These are phyloP conservation scores for Emmonsia crescens DNA, from an alignment of 2,329 filamentous ascomycete species.

Conservation along the genomic window DNA sequence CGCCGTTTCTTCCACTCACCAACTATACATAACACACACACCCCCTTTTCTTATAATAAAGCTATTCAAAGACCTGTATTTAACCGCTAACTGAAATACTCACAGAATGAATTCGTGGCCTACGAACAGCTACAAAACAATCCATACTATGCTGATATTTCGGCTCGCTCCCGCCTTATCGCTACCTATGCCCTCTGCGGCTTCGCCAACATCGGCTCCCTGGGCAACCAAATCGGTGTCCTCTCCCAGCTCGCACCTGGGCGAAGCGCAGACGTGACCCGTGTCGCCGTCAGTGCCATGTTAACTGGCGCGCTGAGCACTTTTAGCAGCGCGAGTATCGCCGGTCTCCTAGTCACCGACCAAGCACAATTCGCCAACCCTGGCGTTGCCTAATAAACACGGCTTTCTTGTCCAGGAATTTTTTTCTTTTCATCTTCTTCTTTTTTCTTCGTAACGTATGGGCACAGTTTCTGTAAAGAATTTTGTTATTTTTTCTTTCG, in stretches of 20 bases:
- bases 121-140: constrained; percentile 48
- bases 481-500: background rate
- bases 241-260: constrained; percentile 68
- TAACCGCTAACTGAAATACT: constrained; percentile 4
- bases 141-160: constrained; percentile 47
- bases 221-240: constrained; percentile 84
- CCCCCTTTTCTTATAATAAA: background rate
- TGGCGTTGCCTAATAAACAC: background rate
- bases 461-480: background rate
- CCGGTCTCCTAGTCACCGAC: constrained; percentile 60
- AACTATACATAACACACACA: background rate
- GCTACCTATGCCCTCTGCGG: constrained; percentile 74
- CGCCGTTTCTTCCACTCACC: background rate
- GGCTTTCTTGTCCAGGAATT: background rate
- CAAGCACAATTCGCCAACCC: constrained; percentile 19
- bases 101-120: constrained; percentile 65
- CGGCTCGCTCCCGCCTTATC: constrained; percentile 63
- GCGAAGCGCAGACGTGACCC: constrained; percentile 63
- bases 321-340: constrained; percentile 65
- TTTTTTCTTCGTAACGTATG: background rate
- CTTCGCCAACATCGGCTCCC: constrained; percentile 76
- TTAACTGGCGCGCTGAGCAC: constrained; percentile 69
- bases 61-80: background rate
- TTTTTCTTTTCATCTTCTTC: background rate
- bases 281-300: constrained; percentile 65